Percentiles rank a stretch among this genome's conserved stretches.
Evolutionary conservation across 169 alveolate genomes (phyloP).

Genomic region (Plasmodium inui): DNA sequence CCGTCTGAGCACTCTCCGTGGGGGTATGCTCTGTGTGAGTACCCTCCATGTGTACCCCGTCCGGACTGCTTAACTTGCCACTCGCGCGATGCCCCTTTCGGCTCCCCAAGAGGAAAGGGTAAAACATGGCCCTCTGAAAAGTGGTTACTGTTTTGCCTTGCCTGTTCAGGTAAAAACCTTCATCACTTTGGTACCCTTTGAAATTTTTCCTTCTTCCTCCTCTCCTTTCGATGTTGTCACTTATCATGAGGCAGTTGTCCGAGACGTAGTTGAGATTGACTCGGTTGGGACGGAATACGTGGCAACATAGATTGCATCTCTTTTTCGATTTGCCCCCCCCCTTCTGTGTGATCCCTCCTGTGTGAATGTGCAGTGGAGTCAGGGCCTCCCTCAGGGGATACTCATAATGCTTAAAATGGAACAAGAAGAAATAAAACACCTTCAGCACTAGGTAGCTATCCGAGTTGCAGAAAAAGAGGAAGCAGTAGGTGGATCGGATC

Average conservation of each 20-base stretch:
- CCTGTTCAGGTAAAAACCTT: background rate
- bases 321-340: background rate
- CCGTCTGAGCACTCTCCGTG: background rate
- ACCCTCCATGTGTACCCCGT: too few species aligned
- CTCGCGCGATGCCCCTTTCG: background rate
- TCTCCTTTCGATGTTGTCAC: background rate
- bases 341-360: background rate
- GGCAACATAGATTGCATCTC: background rate
- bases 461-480: slow-evolving; percentile 59
- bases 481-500: slow-evolving; percentile 11
- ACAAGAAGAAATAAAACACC: slow-evolving; percentile 24
- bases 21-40: background rate
- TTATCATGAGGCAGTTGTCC: background rate
- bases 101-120: background rate
- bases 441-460: slow-evolving; percentile 39
- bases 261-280: background rate
- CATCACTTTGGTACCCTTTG: background rate
- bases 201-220: background rate
- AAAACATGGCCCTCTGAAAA: background rate
- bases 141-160: background rate
- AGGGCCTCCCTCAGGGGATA: slow-evolving; percentile 20
- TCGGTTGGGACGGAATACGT: background rate
- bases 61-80: background rate
- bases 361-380: background rate
- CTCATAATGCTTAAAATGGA: slow-evolving; percentile 36